Conservation (phyloP, 2,329 filamentous ascomycete genomes). For the Alternaria sp. region DNA sequence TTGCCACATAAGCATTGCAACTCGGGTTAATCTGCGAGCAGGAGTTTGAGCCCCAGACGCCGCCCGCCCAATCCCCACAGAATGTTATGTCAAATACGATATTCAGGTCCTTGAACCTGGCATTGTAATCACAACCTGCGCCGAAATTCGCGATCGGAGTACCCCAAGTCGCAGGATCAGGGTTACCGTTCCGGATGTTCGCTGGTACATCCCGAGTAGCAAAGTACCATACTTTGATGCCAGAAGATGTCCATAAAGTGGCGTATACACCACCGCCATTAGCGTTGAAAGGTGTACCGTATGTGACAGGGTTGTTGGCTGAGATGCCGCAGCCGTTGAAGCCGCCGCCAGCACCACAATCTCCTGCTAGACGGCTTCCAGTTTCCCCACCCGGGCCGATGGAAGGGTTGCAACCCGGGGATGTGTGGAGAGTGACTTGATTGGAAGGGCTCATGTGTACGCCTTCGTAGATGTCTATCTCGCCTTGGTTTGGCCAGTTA, state of each 20-base stretch:
- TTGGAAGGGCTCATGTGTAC: conserved; percentile 49
- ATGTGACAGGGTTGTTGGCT: conserved; percentile 40
- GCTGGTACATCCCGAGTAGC: conserved; percentile 50
- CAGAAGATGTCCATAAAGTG: conserved; percentile 51
- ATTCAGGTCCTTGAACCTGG: conserved; percentile 47
- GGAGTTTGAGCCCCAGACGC: conserved; percentile 49
- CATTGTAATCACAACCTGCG: conserved; percentile 47
- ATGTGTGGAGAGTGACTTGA: conserved; percentile 51
- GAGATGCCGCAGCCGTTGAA: conserved; percentile 46
- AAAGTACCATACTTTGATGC: conserved; percentile 60
- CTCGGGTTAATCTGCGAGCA: conserved; percentile 44
- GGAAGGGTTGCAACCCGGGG: conserved; percentile 43
- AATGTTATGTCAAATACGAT: conserved; percentile 62
- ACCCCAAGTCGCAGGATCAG: conserved; percentile 55
- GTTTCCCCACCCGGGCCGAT: conserved; percentile 45
- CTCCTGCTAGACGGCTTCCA: conserved; percentile 39
- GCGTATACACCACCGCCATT: conserved; percentile 56
- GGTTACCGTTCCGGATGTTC: conserved; percentile 52
- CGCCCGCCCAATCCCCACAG: conserved; percentile 65
- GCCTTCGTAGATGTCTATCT: conserved; percentile 49
- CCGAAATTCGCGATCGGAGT: conserved; percentile 50
- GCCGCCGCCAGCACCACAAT: conserved; percentile 49
- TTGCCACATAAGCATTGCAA: conserved; percentile 51
- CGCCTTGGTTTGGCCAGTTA: conserved; percentile 52
- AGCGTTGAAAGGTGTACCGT: conserved; percentile 51